Evolutionary conservation across 306 rosid genomes (phyloP), one percentile per base, ranked within the genome.

Genomic region (Sesbania bispinosa): DNA sequence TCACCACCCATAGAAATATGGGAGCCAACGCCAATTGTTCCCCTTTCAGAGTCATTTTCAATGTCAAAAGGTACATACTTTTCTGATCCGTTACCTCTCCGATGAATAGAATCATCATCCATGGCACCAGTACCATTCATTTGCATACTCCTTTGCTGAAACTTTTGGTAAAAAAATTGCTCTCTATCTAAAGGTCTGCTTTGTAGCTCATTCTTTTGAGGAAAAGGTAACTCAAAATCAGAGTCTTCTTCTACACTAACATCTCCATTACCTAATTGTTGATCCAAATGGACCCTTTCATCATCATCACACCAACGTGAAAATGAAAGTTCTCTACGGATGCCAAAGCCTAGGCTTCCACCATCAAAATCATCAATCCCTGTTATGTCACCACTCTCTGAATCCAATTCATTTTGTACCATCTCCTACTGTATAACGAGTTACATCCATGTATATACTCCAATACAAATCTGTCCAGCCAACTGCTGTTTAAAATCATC

Each of bases 301-400:
- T 79, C 81, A 62, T 90, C 88, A 69, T 82, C 90, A 46, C 77
- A 88, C 97, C 96, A 88, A 53, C 88, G 30, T 2, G 89, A 88
- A 79, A 90, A 90, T 10, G 96, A 93, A 69, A 78, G 93, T 47
- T 82, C 93, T 77, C 93, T 81, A 51, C 78, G 72, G 73, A 80
- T 47, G 66, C 83, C 83, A 4, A 76, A 75, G 55, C 77, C 83
- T 67, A 69, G 74, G 66, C 62, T 77, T 81, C 75, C 71, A 76
- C 74, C 61, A 70, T 53, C 74, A 61, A 72, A 39, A 43, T 20
- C 68, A 24, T 60, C 52, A 41, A 77, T 74, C 59, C 43, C 83
- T 7, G 65, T 45, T 69, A 41, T 50, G 46, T 68, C 82, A 83
- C 59, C 74, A 74, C 53, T 80, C 55, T 81, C 84, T 39, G 68